These are phyloP conservation scores for Geotrichum aggregatum DNA, from an alignment of 1,139 yeast genomes.

Conservation along the genomic window DNA sequence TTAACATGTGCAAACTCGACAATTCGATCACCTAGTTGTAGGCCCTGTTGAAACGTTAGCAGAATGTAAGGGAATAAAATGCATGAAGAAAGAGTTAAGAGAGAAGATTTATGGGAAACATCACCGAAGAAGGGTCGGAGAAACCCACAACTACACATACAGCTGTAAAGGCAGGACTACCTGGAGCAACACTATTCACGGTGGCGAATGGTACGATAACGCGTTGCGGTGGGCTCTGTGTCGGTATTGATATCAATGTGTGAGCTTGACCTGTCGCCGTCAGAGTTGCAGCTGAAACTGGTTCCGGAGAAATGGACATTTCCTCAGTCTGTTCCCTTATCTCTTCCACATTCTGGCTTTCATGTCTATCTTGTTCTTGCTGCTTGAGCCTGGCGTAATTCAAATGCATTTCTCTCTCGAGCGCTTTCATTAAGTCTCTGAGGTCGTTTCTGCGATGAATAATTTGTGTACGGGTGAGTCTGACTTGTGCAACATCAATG, in stretches of 20 bases:
- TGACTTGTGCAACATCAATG: constrained; percentile 63
- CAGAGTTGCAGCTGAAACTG: background rate
- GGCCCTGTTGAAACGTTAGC: constrained; percentile 29
- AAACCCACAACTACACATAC: constrained; percentile 26
- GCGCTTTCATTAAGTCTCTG: constrained; percentile 45
- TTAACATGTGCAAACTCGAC: constrained; percentile 51
- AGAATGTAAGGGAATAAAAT: too few species aligned
- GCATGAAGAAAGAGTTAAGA: constrained; percentile 34
- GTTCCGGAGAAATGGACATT: constrained; percentile 9
- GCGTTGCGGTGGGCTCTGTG: constrained; percentile 16
- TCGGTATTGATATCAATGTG: too few species aligned
- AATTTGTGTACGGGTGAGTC: constrained; percentile 61
- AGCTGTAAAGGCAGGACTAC: constrained; percentile 35
- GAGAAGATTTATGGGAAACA: constrained; percentile 1
- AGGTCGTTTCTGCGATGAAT: constrained; percentile 69
- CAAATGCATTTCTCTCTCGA: constrained; percentile 45
- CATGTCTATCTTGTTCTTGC: constrained; percentile 19
- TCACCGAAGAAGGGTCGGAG: too few species aligned
- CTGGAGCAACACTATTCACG: constrained; percentile 43
- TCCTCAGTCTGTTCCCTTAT: constrained; percentile 9
- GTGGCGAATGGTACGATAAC: constrained; percentile 53
- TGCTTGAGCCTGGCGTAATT: background rate
- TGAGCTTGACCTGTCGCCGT: too few species aligned
- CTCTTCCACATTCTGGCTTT: constrained; percentile 6
- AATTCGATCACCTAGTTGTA: constrained; percentile 47